These are phyloP conservation scores for Ophiocordyceps camponoti-floridani DNA, from an alignment of 2,329 filamentous ascomycete species.

Conservation along the genomic window DNA sequence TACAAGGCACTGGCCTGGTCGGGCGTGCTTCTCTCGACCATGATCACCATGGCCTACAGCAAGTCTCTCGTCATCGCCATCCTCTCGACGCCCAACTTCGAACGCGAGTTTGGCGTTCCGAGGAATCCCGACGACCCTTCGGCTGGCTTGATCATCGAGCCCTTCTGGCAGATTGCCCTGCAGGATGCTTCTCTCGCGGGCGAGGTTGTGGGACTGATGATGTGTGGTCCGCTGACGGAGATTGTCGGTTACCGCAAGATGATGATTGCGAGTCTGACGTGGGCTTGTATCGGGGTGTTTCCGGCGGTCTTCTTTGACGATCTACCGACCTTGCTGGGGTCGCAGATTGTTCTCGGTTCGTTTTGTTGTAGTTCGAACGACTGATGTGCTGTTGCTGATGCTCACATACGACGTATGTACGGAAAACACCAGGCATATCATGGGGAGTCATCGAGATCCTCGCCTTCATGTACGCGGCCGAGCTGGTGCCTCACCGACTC, in stretches of 20 bases:
- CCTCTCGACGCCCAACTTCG: constrained; percentile 27
- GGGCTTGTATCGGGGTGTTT: background rate
- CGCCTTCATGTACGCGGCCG: constrained; percentile 33
- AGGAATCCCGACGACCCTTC: constrained; percentile 8
- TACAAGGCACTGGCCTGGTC: constrained; percentile 31
- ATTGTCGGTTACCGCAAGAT: constrained; percentile 18
- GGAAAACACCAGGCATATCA: constrained; percentile 28
- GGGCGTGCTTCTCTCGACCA: constrained; percentile 22
- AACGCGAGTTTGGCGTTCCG: constrained; percentile 23
- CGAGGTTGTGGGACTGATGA: constrained; percentile 18
- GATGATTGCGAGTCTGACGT: background rate
- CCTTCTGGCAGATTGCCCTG: constrained; percentile 38
- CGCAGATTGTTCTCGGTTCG: background rate
- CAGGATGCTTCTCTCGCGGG: constrained; percentile 34
- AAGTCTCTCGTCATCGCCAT: constrained; percentile 29
- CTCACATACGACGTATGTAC: too few relatives aligned
- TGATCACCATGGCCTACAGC: constrained; percentile 35
- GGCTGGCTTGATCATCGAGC: constrained; percentile 27
- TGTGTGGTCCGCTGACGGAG: constrained; percentile 17
- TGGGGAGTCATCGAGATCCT: constrained; percentile 35
- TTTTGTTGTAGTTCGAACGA: too few relatives aligned
- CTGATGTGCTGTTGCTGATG: background rate
- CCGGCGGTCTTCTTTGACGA: background rate
- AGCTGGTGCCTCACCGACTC: constrained; percentile 30
- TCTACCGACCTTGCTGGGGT: background rate